Evolutionary conservation across 169 alveolate species (phyloP).

Genomic region (Plasmodium ovale): DNA sequence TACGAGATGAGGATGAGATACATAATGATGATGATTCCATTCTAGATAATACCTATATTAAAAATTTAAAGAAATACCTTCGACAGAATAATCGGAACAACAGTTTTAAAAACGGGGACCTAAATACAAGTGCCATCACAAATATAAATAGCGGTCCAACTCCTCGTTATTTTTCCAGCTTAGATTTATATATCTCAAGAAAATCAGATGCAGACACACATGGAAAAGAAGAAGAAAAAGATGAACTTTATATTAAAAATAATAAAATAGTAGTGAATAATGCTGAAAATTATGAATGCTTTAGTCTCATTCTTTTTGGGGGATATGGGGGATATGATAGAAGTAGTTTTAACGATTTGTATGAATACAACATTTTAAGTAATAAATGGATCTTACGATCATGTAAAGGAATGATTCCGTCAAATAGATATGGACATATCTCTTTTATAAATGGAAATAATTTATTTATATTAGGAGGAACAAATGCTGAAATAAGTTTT

Average conservation of each 20-base stretch:
- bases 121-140: background rate
- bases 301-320: slow-evolving; percentile 65
- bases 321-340: slow-evolving; percentile 74
- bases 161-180: slow-evolving; percentile 66
- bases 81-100: background rate
- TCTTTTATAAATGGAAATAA: slow-evolving; percentile 65
- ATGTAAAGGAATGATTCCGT: slow-evolving; percentile 52
- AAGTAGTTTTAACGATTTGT: slow-evolving; percentile 52
- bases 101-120: background rate
- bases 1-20: slow-evolving; percentile 15
- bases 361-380: slow-evolving; percentile 45
- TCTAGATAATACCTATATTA: slow-evolving; percentile 29
- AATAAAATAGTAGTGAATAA: slow-evolving; percentile 43
- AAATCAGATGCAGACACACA: background rate
- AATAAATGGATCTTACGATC: slow-evolving; percentile 47
- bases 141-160: slow-evolving; percentile 15
- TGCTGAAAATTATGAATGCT: slow-evolving; percentile 29
- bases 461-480: slow-evolving; percentile 71
- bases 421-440: slow-evolving; percentile 48
- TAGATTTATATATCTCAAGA: slow-evolving; percentile 42
- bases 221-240: background rate
- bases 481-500: slow-evolving; percentile 67
- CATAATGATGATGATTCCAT: slow-evolving; percentile 29
- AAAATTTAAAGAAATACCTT: slow-evolving; percentile 37
- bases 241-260: slow-evolving; percentile 19